These are phyloP conservation scores for Jatropha multifida DNA, from an alignment of 441 rosid genomes.

Conservation along the genomic window DNA sequence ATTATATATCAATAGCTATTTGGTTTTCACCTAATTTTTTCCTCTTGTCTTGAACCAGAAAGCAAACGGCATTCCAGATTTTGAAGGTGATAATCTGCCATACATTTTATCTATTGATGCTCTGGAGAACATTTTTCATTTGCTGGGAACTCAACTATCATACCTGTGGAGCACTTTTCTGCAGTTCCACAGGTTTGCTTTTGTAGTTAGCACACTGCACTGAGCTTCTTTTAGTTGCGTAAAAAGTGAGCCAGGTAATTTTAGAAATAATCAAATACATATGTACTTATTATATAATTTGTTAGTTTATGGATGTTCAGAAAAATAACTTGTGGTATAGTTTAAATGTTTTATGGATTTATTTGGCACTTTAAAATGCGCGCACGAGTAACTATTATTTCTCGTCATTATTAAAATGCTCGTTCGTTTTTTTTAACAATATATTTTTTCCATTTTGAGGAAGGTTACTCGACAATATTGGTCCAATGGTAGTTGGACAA, in stretches of 20 bases:
- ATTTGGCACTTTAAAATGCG: background rate
- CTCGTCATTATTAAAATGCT: background rate
- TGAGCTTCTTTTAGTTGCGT: background rate
- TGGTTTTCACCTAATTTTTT: slow-evolving; percentile 12
- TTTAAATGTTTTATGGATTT: background rate
- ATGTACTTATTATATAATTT: background rate
- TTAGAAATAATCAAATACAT: background rate
- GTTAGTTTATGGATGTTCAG: background rate
- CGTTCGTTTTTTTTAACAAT: background rate
- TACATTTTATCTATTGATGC: slow-evolving; percentile 47
- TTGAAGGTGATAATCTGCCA: slow-evolving; percentile 44
- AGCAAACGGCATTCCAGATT: slow-evolving; percentile 35
- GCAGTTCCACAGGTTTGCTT: slow-evolving; percentile 79
- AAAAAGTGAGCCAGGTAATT: background rate
- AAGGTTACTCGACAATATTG: background rate
- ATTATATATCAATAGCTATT: background rate
- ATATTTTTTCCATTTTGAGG: too few relatives aligned
- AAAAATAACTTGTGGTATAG: background rate
- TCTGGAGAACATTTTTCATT: slow-evolving; percentile 46
- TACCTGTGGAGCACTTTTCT: slow-evolving; percentile 78
- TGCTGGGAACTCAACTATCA: slow-evolving; percentile 62
- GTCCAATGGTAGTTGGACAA: background rate
- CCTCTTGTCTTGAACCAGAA: slow-evolving; percentile 44
- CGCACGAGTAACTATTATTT: background rate
- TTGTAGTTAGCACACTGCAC: slow-evolving; percentile 3